These are phyloP conservation scores for Backusella mclennaniae DNA, from an alignment of 192 early-diverging fungal species.

Conservation along the genomic window DNA sequence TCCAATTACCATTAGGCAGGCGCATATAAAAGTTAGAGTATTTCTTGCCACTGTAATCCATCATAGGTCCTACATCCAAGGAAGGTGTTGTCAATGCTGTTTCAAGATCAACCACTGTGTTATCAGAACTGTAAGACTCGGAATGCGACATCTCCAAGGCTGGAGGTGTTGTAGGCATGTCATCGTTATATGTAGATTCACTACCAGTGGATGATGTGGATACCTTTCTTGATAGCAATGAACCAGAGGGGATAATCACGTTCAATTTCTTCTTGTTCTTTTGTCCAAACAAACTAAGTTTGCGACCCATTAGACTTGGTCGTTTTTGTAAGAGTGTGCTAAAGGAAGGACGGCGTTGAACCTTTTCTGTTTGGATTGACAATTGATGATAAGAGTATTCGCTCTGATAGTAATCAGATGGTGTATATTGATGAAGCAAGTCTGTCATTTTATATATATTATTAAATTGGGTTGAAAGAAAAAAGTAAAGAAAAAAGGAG, in stretches of 20 bases:
- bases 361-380: background rate
- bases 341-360: background rate
- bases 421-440: background rate
- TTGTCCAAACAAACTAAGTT: background rate
- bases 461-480: background rate
- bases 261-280: background rate
- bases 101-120: background rate
- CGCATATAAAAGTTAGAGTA: conserved; percentile 40
- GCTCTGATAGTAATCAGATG: background rate
- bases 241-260: background rate
- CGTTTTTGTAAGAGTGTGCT: conserved; percentile 4
- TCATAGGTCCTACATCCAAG: background rate
- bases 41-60: conserved; percentile 12
- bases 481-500: background rate
- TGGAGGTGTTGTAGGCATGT: background rate
- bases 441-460: conserved; percentile 12
- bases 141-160: background rate
- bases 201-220: background rate
- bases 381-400: background rate
- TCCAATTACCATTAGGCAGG: conserved; percentile 36
- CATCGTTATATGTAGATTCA: background rate
- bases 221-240: background rate
- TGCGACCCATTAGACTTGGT: conserved; percentile 12
- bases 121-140: background rate
- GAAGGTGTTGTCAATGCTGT: background rate